Evolutionary conservation across 208 protist genomes (phyloP).

Genomic region (Leishmania aethiopica): DNA sequence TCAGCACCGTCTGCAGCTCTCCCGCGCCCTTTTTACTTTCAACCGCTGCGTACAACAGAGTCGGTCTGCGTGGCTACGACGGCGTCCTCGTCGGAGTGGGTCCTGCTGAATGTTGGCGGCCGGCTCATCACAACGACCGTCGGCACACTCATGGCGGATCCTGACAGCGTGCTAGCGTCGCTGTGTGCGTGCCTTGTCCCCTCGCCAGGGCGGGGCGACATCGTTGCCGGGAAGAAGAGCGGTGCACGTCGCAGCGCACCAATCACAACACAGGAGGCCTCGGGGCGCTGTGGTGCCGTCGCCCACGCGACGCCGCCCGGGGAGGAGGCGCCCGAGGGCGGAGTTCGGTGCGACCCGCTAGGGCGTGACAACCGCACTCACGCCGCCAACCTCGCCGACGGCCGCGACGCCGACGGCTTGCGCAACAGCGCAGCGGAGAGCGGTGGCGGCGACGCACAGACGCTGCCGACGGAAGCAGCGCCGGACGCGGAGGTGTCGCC

Average conservation of each 20-base stretch:
- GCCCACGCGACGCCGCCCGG: not conserved
- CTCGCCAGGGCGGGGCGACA: not conserved
- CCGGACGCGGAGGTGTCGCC: not conserved
- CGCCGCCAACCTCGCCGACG: not conserved
- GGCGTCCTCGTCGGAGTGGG: constrained; percentile 55
- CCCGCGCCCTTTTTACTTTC: constrained; percentile 8
- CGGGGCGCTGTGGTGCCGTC: not conserved
- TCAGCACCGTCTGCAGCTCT: not conserved
- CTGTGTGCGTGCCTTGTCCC: constrained; percentile 34
- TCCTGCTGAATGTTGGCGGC: constrained; percentile 82
- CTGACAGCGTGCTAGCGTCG: constrained; percentile 58
- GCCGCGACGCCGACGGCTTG: not conserved
- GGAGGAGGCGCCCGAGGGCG: constrained; percentile 1
- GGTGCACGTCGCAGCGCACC: not conserved
- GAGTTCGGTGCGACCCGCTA: not conserved
- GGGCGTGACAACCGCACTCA: not conserved
- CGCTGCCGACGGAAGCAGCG: not conserved
- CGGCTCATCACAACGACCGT: constrained; percentile 76
- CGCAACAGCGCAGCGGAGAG: not conserved
- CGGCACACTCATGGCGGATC: constrained; percentile 67
- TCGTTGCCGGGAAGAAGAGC: not conserved
- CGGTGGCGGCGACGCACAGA: not conserved
- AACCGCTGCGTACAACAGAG: constrained; percentile 12
- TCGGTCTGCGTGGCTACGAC: constrained; percentile 30
- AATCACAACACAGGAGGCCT: not conserved